Evolutionary conservation across 2,329 filamentous ascomycete species (phyloP), one percentile per base, ranked within the genome.

Genomic region (Cordyceps farinosa): DNA sequence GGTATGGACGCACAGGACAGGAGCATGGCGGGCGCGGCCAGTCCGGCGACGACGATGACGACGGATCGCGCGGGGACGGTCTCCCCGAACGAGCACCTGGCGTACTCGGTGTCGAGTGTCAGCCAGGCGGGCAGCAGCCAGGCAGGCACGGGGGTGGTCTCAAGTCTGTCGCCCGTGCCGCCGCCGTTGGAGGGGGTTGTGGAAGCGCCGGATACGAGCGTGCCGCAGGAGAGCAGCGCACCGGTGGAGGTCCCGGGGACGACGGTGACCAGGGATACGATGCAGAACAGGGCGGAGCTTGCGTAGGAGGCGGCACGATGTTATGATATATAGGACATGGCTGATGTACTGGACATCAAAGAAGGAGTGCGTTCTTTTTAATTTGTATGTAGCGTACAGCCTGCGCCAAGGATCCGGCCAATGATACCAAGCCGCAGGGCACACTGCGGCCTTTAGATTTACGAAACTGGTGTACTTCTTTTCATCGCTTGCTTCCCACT

Each of bases 241-340:
- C 60, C 60, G 52, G 60, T 55, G 15, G 60, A 62, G 36, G 60
- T 62, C 42, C n/a, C 44, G 15, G 60, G 60, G 9, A 55, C 60
- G 44, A 27, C 42, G 32, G 32, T 62, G 15, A 62, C 60, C 34
- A 36, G 60, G 10, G 44, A 62, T 13, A 40, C 51, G 52, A 62
- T 62, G 38, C 63, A 62, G 27, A 55, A 17, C 36, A 8, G 55
- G 32, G 47, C 57, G 6, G 57, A 59, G 63, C 36, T 62, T 38
- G 32, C 48, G 29, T 57, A 52, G 42, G 48, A 32, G 32, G 30
- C 15, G 32, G 29, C 34, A 38, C 44, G 17, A 7, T 17, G 13
- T 51, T 40, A 40, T 15, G 38, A 40, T 38, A 38, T 38, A 10
- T 22, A 22, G 22, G 22, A 22, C 22, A 22, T 22, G 22, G 22